Evolutionary conservation across 1,284 basidiomycete genomes (phyloP), one percentile per base, ranked within the genome.

Genomic region (Irpex sp.): DNA sequence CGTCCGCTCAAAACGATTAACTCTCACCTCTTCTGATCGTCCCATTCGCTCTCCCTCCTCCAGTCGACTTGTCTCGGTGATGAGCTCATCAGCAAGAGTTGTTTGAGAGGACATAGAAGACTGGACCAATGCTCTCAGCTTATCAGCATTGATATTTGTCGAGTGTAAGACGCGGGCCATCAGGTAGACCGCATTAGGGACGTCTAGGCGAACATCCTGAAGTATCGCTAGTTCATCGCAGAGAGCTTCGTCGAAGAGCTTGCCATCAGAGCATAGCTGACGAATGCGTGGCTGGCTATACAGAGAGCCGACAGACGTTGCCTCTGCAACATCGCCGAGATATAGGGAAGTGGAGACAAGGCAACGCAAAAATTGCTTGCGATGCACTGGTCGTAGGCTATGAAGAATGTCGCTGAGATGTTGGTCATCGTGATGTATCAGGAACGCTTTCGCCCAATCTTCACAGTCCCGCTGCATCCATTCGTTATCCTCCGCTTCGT

Each of bases 171-270:
- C 62, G 51, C 59, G 58, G 2, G 69, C 69, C 65, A 71, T 65
- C 16, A 66, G 62, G 9, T 57, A 63, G 42, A 63, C 64, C 1
- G 68, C 69, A 6, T 63, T 56, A 16, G 69, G 71, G 5, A 67
- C 61, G 53, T 72, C 71, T 18, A 72, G 57, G n/a, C 60, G 58
- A 2, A 66, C 68, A 56, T 71, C 69, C 16, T 67, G 65, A 9
- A 71, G 60, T 21, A 51, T 47, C 1, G 52, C 9, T 6, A 71
- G 45, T 49, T 68, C 65, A 4, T 58, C 61, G 12, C 60, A 63
- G 35, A 70, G 65, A 0, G 55, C 66, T 16, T 58, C 59, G 6
- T 51, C 28, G 39, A 67, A 61, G 16, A 39, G 51, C 18, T 61
- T 23, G n/a, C 53, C 51, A 18, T 59, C 37, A 8, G 14, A 23